Conservation (phyloP, 176 grass and related monocot species). For the Zoysia japonica region DNA sequence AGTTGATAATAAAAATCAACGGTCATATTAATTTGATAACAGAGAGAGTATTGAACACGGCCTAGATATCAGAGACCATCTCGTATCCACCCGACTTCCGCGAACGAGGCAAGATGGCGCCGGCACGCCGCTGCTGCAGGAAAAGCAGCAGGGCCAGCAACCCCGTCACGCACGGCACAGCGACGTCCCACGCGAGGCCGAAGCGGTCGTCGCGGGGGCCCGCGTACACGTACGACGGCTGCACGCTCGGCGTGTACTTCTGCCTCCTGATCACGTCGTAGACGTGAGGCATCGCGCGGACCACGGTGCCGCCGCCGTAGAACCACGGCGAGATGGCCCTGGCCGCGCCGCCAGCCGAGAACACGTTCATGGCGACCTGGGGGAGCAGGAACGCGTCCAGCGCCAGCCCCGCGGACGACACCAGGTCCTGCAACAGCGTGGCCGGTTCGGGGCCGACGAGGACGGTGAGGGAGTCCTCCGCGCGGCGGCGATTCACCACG, state of each 20-base stretch:
- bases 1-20: too few species aligned
- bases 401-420: conserved; percentile 23
- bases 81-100: conserved; percentile 27
- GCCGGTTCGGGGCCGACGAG: neutral
- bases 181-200: conserved; percentile 23
- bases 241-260: neutral
- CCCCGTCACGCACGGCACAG: conserved; percentile 44
- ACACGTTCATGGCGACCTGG: conserved; percentile 24
- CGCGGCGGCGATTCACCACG: neutral
- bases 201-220: neutral
- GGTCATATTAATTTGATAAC: too few species aligned
- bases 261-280: conserved; percentile 9
- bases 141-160: conserved; percentile 50
- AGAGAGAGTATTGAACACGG: too few species aligned
- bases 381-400: conserved; percentile 37
- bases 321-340: conserved; percentile 2
- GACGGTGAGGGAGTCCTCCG: neutral
- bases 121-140: conserved; percentile 63
- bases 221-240: conserved; percentile 11
- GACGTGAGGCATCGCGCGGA: conserved; percentile 21
- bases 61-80: conserved; percentile 38
- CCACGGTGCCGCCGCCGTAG: conserved; percentile 23
- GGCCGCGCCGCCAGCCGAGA: neutral
- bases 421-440: conserved; percentile 21
- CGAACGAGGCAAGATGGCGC: conserved; percentile 22